Base-by-base conservation (phyloP, 2,329 filamentous ascomycete genomes). In the Didymella pomorum region DNA sequence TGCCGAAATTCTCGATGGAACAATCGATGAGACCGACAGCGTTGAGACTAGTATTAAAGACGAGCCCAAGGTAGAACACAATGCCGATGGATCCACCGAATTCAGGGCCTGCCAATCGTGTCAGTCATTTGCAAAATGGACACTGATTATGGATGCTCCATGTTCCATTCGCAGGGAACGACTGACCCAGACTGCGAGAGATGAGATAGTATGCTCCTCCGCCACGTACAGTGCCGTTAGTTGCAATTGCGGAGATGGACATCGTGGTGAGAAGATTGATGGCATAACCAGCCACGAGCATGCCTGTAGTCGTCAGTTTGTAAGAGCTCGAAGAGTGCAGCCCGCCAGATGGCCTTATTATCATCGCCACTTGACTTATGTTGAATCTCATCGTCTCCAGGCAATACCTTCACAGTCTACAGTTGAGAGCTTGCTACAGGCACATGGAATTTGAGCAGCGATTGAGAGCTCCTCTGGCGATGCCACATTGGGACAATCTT, bases 141-240 rank as follows among this genome's bases (percentile, higher is more conserved):
- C 20, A 29, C 8, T 23, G 14, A 18, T 18, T 18, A 37, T 20
- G 8, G 12, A n/a, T 31, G n/a, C 3, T 4, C 7, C n/a, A 9
- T 8, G n/a, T 25, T 16, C n/a, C 26, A 21, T 25, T 7, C 20
- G 23, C 12, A 39, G 14, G 9, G 20, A 46, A 1, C 9, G 31
- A 53, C 51, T 39, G 12, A 54, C 53, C 56, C 3, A 96, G 80
- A 43, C 90, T 93, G 61, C 92, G 85, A 7, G 92, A 96, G 56
- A 96, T 96, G 56, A 96, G 81, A 69, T 94, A 96, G 73, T 96
- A 96, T 35, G 92, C 91, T 50, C 92, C 92, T 14, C 92, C 92
- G 14, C 92, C 92, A 67, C 91, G 88, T 55, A 96, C 92, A 45
- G 93, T 93, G 25, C 92, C 92, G 74, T 96, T 96, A 2, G 91